Conservation (phyloP, 176 grass and related monocot genomes). For the Lolium rigidum region DNA sequence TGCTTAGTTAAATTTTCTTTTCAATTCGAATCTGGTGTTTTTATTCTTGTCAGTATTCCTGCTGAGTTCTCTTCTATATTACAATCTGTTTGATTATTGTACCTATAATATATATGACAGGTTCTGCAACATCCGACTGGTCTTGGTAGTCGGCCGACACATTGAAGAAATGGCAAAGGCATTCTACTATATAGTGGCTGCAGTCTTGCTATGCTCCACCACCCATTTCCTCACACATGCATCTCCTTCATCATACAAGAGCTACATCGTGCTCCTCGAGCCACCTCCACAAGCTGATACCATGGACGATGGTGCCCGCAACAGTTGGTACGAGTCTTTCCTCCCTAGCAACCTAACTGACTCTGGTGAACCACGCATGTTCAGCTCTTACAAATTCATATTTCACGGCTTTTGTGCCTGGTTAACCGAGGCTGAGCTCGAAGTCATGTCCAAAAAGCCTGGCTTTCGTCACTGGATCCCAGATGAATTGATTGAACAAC, state of each 20-base stretch:
- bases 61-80: background rate
- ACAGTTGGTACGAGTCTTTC: background rate
- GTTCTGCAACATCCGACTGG: background rate
- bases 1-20: background rate
- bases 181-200: background rate
- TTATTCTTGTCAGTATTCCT: slow-evolving; percentile 3
- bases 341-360: slow-evolving; percentile 3
- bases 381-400: background rate
- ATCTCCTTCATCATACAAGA: background rate
- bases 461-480: background rate
- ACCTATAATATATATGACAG: background rate
- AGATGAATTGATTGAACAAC: background rate
- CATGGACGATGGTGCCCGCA: background rate
- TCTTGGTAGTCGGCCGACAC: background rate
- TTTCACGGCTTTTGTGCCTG: background rate
- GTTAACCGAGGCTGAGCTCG: background rate
- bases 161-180: slow-evolving; percentile 13
- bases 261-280: background rate
- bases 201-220: slow-evolving; percentile 5
- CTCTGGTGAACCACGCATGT: background rate
- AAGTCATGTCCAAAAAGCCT: slow-evolving; percentile 11
- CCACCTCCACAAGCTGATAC: background rate
- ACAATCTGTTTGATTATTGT: background rate
- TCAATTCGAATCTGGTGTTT: background rate
- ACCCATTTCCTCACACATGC: no score